Conservation (phyloP, 2,329 filamentous ascomycete genomes). For the Fusarium heterosporum region DNA sequence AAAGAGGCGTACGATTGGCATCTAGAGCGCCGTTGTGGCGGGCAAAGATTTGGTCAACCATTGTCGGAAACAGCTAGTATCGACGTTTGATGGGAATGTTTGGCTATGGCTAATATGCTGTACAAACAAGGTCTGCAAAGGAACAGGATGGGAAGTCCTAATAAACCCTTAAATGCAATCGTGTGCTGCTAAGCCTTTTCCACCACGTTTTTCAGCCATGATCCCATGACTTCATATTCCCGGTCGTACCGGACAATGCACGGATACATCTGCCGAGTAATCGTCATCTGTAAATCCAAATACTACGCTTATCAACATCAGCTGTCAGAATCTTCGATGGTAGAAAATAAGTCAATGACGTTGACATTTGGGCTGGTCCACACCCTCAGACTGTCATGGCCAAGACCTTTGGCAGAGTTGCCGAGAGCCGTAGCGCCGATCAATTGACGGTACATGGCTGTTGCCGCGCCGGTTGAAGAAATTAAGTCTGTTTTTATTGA, state of each 20-base stretch:
- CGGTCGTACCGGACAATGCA: background rate
- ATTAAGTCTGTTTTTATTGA: constrained; percentile 2
- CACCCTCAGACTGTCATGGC: background rate
- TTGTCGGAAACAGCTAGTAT: background rate
- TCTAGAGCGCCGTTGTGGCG: constrained; percentile 21
- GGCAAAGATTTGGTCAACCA: constrained; percentile 4
- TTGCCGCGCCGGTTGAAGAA: background rate
- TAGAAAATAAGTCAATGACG: constrained; percentile 21
- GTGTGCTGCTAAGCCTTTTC: background rate
- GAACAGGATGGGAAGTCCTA: background rate
- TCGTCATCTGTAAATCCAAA: background rate
- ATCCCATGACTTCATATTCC: constrained; percentile 21
- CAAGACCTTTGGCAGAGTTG: background rate
- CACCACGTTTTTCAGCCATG: background rate
- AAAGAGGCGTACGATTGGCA: constrained; percentile 12
- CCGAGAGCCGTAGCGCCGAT: constrained; percentile 17
- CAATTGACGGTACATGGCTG: background rate
- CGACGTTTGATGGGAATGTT: background rate
- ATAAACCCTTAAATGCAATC: background rate
- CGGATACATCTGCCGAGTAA: constrained; percentile 24
- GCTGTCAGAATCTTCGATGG: background rate
- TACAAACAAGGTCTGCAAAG: background rate
- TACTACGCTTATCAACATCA: background rate
- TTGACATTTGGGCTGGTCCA: background rate
- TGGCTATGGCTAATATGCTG: background rate